Conservation (phyloP, 495 filamentous ascomycete genomes). For the Aspergillus ellipticus region DNA sequence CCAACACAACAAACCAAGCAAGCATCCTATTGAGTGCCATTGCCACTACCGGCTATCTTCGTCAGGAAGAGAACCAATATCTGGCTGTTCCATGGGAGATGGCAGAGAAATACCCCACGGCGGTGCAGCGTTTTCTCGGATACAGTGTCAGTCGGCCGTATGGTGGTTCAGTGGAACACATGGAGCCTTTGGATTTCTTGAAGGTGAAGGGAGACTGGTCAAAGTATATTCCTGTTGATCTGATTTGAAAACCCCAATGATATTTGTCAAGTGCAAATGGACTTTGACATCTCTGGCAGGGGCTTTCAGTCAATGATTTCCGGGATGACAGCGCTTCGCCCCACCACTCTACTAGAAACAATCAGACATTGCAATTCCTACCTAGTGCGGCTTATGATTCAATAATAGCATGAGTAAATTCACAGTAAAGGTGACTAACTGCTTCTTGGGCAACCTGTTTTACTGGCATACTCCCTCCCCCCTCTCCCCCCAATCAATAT, state of each 20-base stretch:
- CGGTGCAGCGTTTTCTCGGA: conserved; percentile 9
- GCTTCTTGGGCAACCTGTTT: too few species aligned
- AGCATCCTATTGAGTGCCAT: conserved; percentile 17
- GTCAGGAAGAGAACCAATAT: conserved; percentile 20
- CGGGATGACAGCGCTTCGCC: too few species aligned
- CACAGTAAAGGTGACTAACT: too few species aligned
- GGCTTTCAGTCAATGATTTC: too few species aligned
- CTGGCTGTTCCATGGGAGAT: conserved; percentile 10
- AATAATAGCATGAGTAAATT: too few species aligned
- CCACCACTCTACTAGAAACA: too few species aligned
- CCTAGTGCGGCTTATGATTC: too few species aligned
- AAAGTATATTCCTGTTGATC: conserved; percentile 12
- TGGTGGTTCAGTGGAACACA: conserved; percentile 10
- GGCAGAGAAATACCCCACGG: conserved; percentile 4
- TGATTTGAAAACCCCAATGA: conserved; percentile 1
- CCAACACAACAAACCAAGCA: neutral
- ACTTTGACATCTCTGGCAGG: too few species aligned
- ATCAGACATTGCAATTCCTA: too few species aligned
- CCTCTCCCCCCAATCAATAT: too few species aligned
- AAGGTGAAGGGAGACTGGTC: conserved; percentile 10
- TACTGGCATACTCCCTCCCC: too few species aligned
- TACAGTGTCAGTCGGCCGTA: conserved; percentile 11
- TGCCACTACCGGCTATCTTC: conserved; percentile 26
- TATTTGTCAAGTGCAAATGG: too few species aligned
- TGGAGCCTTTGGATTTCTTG: conserved; percentile 13